Percentiles rank a stretch among this genome's conserved stretches.
Conservation (phyloP, 305 asterid genomes). For the Coffea humblotiana region DNA sequence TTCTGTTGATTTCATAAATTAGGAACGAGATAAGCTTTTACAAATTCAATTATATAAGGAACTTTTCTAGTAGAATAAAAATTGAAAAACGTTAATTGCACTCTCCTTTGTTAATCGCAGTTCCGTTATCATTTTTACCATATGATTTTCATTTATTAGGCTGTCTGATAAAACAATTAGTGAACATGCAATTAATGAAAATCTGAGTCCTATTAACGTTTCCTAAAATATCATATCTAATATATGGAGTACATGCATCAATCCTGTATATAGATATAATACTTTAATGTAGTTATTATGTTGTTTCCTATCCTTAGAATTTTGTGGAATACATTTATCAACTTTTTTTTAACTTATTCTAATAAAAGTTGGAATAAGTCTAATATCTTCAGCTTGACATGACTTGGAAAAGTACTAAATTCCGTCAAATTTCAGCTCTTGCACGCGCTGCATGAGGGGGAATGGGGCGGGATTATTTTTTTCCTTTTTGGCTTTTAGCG, state of each 20-base stretch:
- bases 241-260: neutral
- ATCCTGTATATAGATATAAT: neutral
- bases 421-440: neutral
- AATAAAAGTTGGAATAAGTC: neutral
- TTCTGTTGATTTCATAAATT: neutral
- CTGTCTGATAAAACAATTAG: no score
- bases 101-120: no score
- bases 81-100: neutral
- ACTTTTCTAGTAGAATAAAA: neutral
- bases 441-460: conserved; percentile 7
- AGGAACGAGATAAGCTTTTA: neutral
- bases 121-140: no score
- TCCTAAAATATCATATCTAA: neutral
- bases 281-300: neutral
- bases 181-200: no score
- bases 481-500: neutral
- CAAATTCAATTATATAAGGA: neutral
- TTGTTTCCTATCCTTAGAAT: neutral
- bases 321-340: neutral
- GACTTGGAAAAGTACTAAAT: neutral
- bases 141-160: no score
- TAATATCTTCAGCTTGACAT: neutral
- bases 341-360: no score
- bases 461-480: neutral
- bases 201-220: no score